Percentiles rank a stretch among this genome's conserved stretches.
Evolutionary conservation across 2,329 filamentous ascomycete genomes (phyloP).

Genomic region (Hortaea werneckii): DNA sequence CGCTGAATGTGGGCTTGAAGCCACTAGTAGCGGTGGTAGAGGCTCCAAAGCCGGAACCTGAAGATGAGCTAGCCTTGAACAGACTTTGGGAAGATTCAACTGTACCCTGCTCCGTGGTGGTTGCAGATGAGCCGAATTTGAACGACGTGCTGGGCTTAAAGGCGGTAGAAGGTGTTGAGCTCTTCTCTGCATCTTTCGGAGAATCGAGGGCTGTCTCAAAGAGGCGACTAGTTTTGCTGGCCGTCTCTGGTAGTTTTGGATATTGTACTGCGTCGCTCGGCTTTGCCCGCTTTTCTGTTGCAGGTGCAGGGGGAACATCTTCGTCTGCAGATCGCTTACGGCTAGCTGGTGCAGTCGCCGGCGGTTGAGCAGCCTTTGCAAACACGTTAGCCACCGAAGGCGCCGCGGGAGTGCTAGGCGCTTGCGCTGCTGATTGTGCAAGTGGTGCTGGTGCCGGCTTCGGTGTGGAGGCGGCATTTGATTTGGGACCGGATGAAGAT

Average conservation of each 20-base stretch:
- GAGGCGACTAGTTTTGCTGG: constrained; percentile 22
- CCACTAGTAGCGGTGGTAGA: not conserved
- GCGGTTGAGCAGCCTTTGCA: constrained; percentile 10
- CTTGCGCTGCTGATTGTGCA: constrained; percentile 1
- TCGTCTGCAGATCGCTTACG: constrained; percentile 19
- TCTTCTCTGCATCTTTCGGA: not conserved
- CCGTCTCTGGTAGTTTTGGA: constrained; percentile 20
- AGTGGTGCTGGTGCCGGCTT: not conserved
- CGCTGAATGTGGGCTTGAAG: constrained; percentile 8
- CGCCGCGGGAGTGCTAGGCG: not conserved
- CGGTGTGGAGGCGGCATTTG: not conserved
- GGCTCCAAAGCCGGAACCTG: too few relatives aligned
- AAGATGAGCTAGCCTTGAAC: too few relatives aligned
- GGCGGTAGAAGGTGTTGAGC: not conserved
- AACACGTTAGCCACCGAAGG: constrained; percentile 5
- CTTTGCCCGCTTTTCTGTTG: constrained; percentile 23
- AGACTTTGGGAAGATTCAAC: too few relatives aligned
- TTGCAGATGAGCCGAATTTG: constrained; percentile 1
- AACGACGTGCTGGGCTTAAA: constrained; percentile 5
- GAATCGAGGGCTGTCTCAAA: constrained; percentile 21
- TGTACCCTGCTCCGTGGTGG: too few relatives aligned
- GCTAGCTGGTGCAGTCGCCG: constrained; percentile 18
- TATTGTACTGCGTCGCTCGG: constrained; percentile 18
- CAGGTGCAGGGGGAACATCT: constrained; percentile 10
- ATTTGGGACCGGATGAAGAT: not conserved